Base-by-base conservation (phyloP, 2,329 filamentous ascomycete genomes). In the Pseudogymnoascus pannorum region DNA sequence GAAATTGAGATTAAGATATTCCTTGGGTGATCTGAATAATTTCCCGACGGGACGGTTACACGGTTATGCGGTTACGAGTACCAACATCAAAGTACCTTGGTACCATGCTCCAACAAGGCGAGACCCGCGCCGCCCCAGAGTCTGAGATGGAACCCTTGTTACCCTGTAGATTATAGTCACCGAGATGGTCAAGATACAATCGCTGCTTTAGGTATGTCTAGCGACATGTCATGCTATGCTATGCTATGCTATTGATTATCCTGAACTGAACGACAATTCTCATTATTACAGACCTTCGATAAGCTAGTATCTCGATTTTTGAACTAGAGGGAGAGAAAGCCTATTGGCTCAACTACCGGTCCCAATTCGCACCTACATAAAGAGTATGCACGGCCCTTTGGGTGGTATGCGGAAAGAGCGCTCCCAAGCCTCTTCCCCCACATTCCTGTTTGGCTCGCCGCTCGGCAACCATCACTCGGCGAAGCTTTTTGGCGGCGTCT, bases 1-100 rank as follows among this genome's bases (percentile, higher is more conserved):
- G 42, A 51, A 29, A 51, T 51, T 51, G 42, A 51, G 42, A 51
- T 51, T 51, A 18, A 51, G 42, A 51, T 51, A 51, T 51, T 51
- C 42, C 42, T n/a, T 44, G 29, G 42, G 9, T 51, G 11, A 29
- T 51, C 42, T 51, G 42, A 51, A 51, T 51, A 51, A 51, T 51
- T 51, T 51, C 42, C 22, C 42, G 42, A 29, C 42, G 22, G 42
- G 22, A 51, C 42, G 42, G 42, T 51, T 48, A 26, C 42, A 22
- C 42, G 42, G 22, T 48, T 48, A 29, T 48, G 42, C 22, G 42
- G 42, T 48, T 51, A 51, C 22, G 42, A 22, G 42, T 16, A 4
- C 16, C 16, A 40, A 4, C 36, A 5, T 38, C n/a, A 38, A 8
- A 38, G 36, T 38, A 38, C 20, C n/a, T 16, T 26, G 14, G 42